These are phyloP conservation scores for Xylariaceae sp. DNA, from an alignment of 2,329 filamentous ascomycete genomes.

Conservation along the genomic window DNA sequence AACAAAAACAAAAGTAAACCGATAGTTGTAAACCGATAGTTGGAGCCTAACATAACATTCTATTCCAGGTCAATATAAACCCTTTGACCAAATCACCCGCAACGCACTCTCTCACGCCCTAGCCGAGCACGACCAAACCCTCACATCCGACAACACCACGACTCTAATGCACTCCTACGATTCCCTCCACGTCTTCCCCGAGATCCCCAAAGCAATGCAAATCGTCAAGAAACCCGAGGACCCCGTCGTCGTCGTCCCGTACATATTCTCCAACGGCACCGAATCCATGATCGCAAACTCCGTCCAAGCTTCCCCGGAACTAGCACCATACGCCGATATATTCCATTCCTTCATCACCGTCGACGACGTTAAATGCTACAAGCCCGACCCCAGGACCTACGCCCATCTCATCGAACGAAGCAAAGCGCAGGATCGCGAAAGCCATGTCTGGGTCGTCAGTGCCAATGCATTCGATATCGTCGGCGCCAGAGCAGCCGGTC, in stretches of 20 bases:
- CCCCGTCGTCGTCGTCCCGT: slow-evolving; percentile 40
- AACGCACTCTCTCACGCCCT: slow-evolving; percentile 59
- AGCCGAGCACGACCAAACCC: slow-evolving; percentile 46
- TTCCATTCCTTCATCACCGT: slow-evolving; percentile 57
- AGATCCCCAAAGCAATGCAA: slow-evolving; percentile 51
- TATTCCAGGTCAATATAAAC: slow-evolving; percentile 49
- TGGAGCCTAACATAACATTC: too few species aligned
- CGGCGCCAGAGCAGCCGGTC: slow-evolving; percentile 55
- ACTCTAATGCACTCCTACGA: slow-evolving; percentile 60
- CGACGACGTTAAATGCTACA: slow-evolving; percentile 55
- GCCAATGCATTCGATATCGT: slow-evolving; percentile 69
- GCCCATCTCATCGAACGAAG: slow-evolving; percentile 48
- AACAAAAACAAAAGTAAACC: too few species aligned
- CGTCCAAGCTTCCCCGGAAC: slow-evolving; percentile 49
- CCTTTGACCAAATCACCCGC: slow-evolving; percentile 59
- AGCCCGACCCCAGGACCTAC: slow-evolving; percentile 60
- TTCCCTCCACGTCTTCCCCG: slow-evolving; percentile 57
- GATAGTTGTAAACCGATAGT: too few species aligned
- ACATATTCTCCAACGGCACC: slow-evolving; percentile 68
- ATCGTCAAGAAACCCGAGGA: slow-evolving; percentile 35
- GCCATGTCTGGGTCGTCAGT: slow-evolving; percentile 61
- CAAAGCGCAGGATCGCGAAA: slow-evolving; percentile 40
- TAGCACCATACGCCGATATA: slow-evolving; percentile 41
- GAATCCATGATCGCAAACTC: slow-evolving; percentile 56
- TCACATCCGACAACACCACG: slow-evolving; percentile 40